These are phyloP conservation scores for Hylodesmum podocarpum DNA, from an alignment of 306 rosid genomes.

Conservation along the genomic window DNA sequence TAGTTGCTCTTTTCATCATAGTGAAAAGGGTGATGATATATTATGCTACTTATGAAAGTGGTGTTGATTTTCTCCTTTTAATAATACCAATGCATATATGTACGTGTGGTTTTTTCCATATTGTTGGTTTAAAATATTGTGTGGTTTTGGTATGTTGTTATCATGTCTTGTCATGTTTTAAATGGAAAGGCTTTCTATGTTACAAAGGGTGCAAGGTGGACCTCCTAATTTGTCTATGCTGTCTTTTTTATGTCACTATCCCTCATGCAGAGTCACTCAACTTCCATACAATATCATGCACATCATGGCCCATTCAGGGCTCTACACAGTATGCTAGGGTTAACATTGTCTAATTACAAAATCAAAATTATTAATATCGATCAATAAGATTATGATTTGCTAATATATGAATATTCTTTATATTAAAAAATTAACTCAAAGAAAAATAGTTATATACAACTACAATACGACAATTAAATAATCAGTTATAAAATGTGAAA, in stretches of 20 bases:
- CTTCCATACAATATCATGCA: constrained; percentile 13
- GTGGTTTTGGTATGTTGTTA: constrained; percentile 20
- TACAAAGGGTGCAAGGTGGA: constrained; percentile 32
- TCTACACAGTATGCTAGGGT: background rate
- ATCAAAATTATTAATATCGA: too few relatives aligned
- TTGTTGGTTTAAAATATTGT: constrained; percentile 33
- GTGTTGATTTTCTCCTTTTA: background rate
- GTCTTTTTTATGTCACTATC: background rate
- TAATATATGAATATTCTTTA: too few relatives aligned
- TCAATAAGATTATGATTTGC: too few relatives aligned
- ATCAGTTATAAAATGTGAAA: too few relatives aligned
- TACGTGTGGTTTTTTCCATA: constrained; percentile 14
- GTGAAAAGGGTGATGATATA: background rate
- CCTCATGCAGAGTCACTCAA: constrained; percentile 14
- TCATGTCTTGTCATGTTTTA: constrained; percentile 39
- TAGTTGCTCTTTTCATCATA: constrained; percentile 35
- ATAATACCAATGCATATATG: background rate
- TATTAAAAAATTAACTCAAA: too few relatives aligned
- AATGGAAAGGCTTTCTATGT: background rate
- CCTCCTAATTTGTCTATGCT: background rate
- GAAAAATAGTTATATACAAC: too few relatives aligned
- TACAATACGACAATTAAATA: too few relatives aligned
- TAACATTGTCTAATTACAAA: background rate
- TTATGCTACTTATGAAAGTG: background rate
- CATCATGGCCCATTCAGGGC: background rate